Percentiles rank a stretch among this genome's conserved stretches.
Evolutionary conservation across 163 green algal species (phyloP).

Genomic region (Scenedesmus sp.): DNA sequence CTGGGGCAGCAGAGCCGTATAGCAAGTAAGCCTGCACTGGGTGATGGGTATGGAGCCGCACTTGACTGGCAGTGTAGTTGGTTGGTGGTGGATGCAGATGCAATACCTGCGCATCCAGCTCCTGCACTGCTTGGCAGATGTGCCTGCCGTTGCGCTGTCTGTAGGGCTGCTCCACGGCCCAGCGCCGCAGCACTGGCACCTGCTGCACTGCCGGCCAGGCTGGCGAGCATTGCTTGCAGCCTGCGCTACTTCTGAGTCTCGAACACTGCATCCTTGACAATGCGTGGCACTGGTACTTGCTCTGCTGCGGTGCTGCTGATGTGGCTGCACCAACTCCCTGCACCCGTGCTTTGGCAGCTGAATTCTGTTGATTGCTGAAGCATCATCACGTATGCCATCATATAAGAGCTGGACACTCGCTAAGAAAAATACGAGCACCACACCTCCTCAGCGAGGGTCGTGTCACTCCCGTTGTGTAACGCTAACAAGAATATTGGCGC

Average conservation of each 20-base stretch:
- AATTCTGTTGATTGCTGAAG: too few species aligned
- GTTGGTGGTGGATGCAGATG: not conserved
- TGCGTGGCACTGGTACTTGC: not conserved
- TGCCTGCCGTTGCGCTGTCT: not conserved
- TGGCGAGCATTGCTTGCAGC: not conserved
- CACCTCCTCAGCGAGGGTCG: not conserved
- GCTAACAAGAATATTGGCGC: not conserved
- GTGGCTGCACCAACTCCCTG: not conserved
- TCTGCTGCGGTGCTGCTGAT: not conserved
- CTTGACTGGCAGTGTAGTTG: not conserved
- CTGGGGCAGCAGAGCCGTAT: too few species aligned
- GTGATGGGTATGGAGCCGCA: not conserved
- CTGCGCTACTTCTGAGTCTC: not conserved
- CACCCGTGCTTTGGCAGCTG: not conserved
- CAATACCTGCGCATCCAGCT: not conserved
- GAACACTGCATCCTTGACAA: not conserved
- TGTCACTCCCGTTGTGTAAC: not conserved
- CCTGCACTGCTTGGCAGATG: constrained; percentile 14
- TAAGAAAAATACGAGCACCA: too few species aligned
- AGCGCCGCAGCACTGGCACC: not conserved
- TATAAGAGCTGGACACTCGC: too few species aligned
- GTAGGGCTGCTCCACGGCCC: not conserved
- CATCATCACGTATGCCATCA: too few species aligned
- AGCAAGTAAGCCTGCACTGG: too few species aligned
- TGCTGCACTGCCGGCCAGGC: not conserved